Evolutionary conservation across 306 rosid genomes (phyloP).

Genomic region (Sicyos baderoa): DNA sequence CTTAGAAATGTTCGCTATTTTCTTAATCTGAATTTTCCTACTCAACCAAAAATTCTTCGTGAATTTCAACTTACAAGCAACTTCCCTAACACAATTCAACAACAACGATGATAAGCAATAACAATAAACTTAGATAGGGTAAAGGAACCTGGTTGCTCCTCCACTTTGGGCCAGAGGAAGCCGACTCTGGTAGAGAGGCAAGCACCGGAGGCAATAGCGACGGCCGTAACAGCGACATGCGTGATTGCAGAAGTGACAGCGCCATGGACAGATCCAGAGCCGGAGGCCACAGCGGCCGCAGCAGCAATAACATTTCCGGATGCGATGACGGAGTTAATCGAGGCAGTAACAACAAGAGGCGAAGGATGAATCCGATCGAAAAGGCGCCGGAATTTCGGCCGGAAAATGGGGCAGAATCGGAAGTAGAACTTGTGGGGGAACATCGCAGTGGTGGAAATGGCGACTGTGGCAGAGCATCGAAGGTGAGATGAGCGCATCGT

Average conservation of each 20-base stretch:
- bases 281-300: slow-evolving; percentile 50
- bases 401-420: too few species aligned
- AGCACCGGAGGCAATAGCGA: slow-evolving; percentile 96
- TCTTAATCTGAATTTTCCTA: neutral
- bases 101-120: neutral
- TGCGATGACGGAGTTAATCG: slow-evolving; percentile 43
- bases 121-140: neutral
- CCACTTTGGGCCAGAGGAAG: slow-evolving; percentile 85
- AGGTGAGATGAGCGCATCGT: slow-evolving; percentile 43
- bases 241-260: slow-evolving; percentile 91
- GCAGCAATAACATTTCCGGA: slow-evolving; percentile 74
- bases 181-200: slow-evolving; percentile 92
- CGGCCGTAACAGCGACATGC: slow-evolving; percentile 91
- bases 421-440: slow-evolving; percentile 23
- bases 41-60: neutral
- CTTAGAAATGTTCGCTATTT: neutral
- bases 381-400: slow-evolving; percentile 40
- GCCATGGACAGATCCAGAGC: slow-evolving; percentile 51
- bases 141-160: slow-evolving; percentile 63
- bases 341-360: slow-evolving; percentile 41
- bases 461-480: slow-evolving; percentile 11
- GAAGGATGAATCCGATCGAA: slow-evolving; percentile 38
- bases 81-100: neutral
- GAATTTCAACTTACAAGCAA: neutral
- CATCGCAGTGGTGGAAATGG: slow-evolving; percentile 26